phyloP scores from a whole-genome alignment of 352 stramenopile genomes.

The Pythium brachiatum region DNA sequence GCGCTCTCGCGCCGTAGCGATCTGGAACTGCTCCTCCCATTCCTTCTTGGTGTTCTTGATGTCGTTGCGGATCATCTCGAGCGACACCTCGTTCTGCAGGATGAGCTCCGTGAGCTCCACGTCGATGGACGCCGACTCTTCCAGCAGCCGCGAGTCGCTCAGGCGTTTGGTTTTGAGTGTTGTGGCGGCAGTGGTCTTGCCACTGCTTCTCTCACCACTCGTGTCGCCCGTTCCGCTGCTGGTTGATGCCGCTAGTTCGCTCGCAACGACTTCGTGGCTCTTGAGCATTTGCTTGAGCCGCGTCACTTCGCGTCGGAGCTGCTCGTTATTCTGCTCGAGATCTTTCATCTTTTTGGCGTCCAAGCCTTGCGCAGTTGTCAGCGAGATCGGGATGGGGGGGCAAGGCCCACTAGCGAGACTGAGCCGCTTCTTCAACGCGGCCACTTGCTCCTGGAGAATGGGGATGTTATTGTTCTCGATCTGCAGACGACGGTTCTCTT shows the following conservation, averaged over 20 bases:
- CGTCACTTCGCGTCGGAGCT: conserved; percentile 38
- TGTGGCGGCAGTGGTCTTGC: background rate
- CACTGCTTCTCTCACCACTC: background rate
- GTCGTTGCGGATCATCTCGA: conserved; percentile 81
- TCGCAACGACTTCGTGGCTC: conserved; percentile 13
- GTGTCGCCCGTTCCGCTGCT: background rate
- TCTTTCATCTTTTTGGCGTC: conserved; percentile 38
- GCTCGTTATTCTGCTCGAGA: conserved; percentile 36
- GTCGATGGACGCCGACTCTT: conserved; percentile 71
- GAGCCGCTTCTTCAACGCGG: conserved; percentile 55
- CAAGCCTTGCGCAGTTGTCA: background rate
- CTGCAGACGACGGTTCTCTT: conserved; percentile 63
- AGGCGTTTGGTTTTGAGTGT: conserved; percentile 10
- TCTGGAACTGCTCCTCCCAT: conserved; percentile 61
- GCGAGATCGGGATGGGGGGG: conserved; percentile 11
- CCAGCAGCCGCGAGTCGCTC: conserved; percentile 43
- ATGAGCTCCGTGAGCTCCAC: conserved; percentile 82
- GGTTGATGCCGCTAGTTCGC: conserved; percentile 19
- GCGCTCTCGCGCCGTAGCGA: conserved; percentile 41
- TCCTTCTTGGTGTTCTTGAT: conserved; percentile 83
- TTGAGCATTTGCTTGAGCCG: conserved; percentile 43
- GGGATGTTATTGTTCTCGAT: conserved; percentile 88
- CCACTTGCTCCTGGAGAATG: conserved; percentile 69
- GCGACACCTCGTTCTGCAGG: conserved; percentile 80
- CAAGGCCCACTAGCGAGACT: conserved; percentile 1